Evolutionary conservation across 495 filamentous ascomycete genomes (phyloP).

Genomic region (Tuber melanosporum): DNA sequence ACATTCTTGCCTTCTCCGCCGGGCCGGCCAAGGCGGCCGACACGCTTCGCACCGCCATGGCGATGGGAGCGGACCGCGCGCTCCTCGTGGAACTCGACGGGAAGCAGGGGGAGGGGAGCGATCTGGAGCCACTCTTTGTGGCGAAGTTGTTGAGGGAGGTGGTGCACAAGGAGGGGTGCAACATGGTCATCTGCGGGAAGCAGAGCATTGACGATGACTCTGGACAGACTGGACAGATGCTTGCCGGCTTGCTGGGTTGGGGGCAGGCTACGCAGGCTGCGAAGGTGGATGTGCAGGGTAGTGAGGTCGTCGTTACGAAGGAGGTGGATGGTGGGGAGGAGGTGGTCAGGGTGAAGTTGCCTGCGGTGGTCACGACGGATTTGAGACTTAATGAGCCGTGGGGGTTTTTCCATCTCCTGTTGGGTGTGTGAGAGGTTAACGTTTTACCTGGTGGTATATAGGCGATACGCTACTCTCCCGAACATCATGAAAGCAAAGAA

Average conservation of each 20-base stretch:
- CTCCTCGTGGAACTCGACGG: conserved; percentile 72
- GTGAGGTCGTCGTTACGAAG: conserved; percentile 63
- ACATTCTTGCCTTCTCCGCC: conserved; percentile 83
- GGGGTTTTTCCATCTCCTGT: neutral
- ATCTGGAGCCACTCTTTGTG: conserved; percentile 79
- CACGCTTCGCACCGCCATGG: conserved; percentile 89
- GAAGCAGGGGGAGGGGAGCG: conserved; percentile 49
- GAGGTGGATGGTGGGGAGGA: conserved; percentile 96
- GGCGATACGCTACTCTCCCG: conserved; percentile 84
- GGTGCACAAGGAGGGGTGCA: conserved; percentile 72
- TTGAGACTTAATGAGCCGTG: conserved; percentile 82
- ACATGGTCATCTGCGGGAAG: conserved; percentile 89
- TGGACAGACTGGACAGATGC: conserved; percentile 95
- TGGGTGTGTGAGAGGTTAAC: neutral
- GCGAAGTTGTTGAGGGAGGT: conserved; percentile 79
- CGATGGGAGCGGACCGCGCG: conserved; percentile 90
- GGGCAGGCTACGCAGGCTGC: conserved; percentile 87
- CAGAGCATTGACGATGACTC: conserved; percentile 97
- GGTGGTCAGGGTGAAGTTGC: conserved; percentile 74
- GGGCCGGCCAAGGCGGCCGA: conserved; percentile 82
- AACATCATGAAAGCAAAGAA: conserved; percentile 99
- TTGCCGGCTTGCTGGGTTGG: conserved; percentile 88
- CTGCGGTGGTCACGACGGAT: conserved; percentile 91
- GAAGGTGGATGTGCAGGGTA: conserved; percentile 63
- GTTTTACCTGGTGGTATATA: conserved; percentile 5